Base-by-base conservation (phyloP, 148 eudicot species). In the Selenicereus undatus region DNA sequence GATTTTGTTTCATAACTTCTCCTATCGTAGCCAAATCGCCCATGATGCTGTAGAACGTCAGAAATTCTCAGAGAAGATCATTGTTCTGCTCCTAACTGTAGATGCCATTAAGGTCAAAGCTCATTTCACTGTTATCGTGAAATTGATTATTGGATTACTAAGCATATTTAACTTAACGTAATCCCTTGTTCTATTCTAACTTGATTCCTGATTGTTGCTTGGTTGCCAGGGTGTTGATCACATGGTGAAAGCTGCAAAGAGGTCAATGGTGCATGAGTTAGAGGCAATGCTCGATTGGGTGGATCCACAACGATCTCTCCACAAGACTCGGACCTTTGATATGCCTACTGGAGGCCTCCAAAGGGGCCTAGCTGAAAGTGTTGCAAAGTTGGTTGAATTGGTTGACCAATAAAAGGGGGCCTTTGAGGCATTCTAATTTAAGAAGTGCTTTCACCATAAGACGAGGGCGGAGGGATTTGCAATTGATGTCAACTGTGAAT, bases 211-310 rank as follows among this genome's bases (percentile, higher is more conserved):
- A 66, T 26, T 73, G 20, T 35, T 27, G 18, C 71, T 65, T 66
- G 35, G 65, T 35, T 78, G 18, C 66, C 83, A 95, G 98, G 98
- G 97, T 79, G 90, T 88, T 81, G 97, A 95, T 87, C 26, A 87
- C 42, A 91, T 95, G 94, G 98, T 93, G 83, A 85, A 97, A 83
- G 81, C 91, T 86, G 96, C 97, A 36, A 95, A 91, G 83, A 92
- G 90, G 84, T 91, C 98, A 0, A 95, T 95, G 93, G 93, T 92
- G 81, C 97, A 95, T 75, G 98, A 95, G 86, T 85, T 95, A 74
- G 98, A 95, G 89, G 98, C 98, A 60, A 95, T 95, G 97, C 97
- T 95, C 13, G 97, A 95, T 42, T 97, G 90, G 66, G 92, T 95
- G 81, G 98, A 95, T 79, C 98, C 98, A 11, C 98, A 95, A 48